These are phyloP conservation scores for Cryptococcus amylolentus DNA, from an alignment of 1,284 basidiomycete species.

Conservation along the genomic window DNA sequence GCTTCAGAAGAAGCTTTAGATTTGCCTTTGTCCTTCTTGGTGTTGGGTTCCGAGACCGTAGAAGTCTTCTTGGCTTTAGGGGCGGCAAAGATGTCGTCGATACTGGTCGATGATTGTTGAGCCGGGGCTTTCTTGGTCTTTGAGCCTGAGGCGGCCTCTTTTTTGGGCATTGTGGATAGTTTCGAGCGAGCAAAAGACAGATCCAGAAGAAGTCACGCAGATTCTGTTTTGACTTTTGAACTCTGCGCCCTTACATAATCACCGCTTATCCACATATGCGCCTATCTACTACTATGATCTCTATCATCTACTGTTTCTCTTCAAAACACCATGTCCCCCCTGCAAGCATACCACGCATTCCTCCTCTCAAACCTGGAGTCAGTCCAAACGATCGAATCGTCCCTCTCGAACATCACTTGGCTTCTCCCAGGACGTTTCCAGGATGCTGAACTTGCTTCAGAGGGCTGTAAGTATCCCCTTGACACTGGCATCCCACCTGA, in stretches of 20 bases:
- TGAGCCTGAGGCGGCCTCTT: background rate
- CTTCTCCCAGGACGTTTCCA: constrained; percentile 93
- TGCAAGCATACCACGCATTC: constrained; percentile 68
- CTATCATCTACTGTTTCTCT: background rate
- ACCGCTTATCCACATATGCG: no score
- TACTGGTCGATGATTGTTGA: constrained; percentile 14
- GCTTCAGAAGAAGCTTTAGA: constrained; percentile 4
- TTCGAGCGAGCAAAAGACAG: background rate
- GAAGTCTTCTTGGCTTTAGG: constrained; percentile 16
- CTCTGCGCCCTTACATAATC: no score
- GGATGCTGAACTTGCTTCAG: constrained; percentile 89
- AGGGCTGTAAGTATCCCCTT: constrained; percentile 66
- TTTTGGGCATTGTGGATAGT: constrained; percentile 1
- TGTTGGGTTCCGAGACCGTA: background rate
- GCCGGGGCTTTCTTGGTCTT: constrained; percentile 2
- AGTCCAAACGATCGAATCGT: constrained; percentile 81
- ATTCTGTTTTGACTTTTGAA: no score
- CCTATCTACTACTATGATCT: no score
- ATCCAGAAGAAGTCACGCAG: no score
- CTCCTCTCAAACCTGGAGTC: constrained; percentile 76
- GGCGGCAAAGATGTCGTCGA: constrained; percentile 45
- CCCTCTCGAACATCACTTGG: constrained; percentile 85
- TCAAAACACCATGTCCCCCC: constrained; percentile 16
- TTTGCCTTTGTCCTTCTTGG: constrained; percentile 1
- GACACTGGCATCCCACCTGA: constrained; percentile 3